A percentile compares a stretch with the other conserved stretches of the same genome.
phyloP scores from a whole-genome alignment of 495 filamentous ascomycete species.

The Barbatosphaeria neglecta region DNA sequence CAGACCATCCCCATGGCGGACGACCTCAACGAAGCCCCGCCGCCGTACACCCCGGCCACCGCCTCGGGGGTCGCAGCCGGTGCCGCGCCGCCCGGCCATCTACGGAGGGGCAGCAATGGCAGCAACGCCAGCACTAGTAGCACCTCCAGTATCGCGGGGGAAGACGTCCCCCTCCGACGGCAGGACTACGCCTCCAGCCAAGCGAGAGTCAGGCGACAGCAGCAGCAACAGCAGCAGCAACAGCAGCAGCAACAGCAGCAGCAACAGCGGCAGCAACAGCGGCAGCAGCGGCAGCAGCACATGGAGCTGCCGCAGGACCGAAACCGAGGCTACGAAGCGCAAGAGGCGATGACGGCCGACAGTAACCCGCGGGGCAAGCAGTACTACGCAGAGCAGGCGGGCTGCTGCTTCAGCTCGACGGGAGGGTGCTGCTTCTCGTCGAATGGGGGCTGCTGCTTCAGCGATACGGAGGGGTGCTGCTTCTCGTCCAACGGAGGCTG shows the following conservation, averaged over 20 bases:
- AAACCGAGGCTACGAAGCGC: background rate
- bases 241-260: background rate
- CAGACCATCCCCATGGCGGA: background rate
- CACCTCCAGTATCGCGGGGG: background rate
- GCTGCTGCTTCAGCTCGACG: conserved; percentile 5
- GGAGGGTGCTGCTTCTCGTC: conserved; percentile 6
- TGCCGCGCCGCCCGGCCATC: too few species aligned
- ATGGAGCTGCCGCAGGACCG: too few species aligned
- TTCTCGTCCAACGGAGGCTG: conserved; percentile 3
- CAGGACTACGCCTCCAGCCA: background rate
- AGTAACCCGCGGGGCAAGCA: background rate
- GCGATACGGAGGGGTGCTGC: conserved; percentile 3
- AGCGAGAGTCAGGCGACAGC: background rate
- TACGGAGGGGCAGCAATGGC: too few species aligned
- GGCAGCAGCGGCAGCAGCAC: background rate
- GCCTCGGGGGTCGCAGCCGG: too few species aligned
- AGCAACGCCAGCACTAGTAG: background rate
- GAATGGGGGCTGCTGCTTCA: conserved; percentile 7
- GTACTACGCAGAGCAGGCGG: background rate
- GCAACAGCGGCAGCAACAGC: background rate
- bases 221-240: background rate
- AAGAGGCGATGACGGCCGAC: background rate
- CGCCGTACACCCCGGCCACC: background rate
- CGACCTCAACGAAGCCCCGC: background rate
- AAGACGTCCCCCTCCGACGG: background rate